Conservation (phyloP, 176 grass and related monocot species). For the Eleusine indica region DNA sequence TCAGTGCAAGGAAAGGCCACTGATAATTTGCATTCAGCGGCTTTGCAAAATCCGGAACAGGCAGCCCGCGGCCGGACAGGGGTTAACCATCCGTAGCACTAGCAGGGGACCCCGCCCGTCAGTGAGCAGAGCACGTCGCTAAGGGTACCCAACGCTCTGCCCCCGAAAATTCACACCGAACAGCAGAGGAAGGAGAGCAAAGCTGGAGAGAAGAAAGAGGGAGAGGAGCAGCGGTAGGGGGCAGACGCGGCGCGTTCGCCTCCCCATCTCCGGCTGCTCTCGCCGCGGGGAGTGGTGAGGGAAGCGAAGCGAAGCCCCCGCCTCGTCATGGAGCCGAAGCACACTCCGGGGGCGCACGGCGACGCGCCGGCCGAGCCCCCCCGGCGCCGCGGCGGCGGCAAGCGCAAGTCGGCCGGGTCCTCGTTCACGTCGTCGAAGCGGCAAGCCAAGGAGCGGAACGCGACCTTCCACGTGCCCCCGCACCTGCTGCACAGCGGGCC, state of each 20-base stretch:
- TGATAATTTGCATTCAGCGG: neutral
- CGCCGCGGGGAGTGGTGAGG: slow-evolving; percentile 12
- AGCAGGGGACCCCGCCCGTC: slow-evolving; percentile 11
- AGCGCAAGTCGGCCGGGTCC: slow-evolving; percentile 76
- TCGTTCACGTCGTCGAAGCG: slow-evolving; percentile 76
- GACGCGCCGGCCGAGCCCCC: slow-evolving; percentile 42
- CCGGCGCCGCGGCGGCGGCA: slow-evolving; percentile 59
- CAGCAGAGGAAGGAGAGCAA: slow-evolving; percentile 17
- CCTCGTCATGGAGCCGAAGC: slow-evolving; percentile 68
- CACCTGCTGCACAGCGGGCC: slow-evolving; percentile 86
- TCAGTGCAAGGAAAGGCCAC: neutral
- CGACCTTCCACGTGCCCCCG: slow-evolving; percentile 55
- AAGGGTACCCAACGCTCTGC: slow-evolving; percentile 30
- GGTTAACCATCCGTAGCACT: neutral
- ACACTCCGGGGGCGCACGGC: slow-evolving; percentile 38
- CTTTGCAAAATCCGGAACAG: slow-evolving; percentile 5
- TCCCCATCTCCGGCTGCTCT: slow-evolving; percentile 42
- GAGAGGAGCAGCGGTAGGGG: neutral
- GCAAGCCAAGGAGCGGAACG: slow-evolving; percentile 89
- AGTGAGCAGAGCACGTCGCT: slow-evolving; percentile 20
- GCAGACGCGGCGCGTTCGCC: slow-evolving; percentile 38
- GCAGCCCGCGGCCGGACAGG: neutral
- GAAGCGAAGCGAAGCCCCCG: neutral
- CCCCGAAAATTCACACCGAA: slow-evolving; percentile 22
- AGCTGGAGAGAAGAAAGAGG: slow-evolving; percentile 6